Evolutionary conservation across 2,329 filamentous ascomycete species (phyloP), one percentile per base, ranked within the genome.

Genomic region (Drechslerella stenobrocha): DNA sequence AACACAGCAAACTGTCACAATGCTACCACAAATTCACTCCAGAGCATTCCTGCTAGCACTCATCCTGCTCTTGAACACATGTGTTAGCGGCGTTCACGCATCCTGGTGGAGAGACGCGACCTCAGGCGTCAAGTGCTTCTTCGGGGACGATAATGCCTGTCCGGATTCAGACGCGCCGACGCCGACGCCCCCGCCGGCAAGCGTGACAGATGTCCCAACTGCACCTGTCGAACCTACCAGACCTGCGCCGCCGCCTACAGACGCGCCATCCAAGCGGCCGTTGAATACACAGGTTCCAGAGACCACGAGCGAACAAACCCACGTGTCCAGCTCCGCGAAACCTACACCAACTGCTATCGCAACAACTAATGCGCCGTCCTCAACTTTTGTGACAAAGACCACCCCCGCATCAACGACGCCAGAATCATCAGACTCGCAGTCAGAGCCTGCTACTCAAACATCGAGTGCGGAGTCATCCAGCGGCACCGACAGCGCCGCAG

Each of bases 71-170:
- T 30, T 45, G 35, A 45, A 58, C 23, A 46, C 55, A 26, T 44
- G 53, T 20, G 24, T 52, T 13, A 32, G 48, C 26, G 42, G 48
- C 55, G 63, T 44, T 20, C 26, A 44, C 18, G 52, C 50, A 15
- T 59, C 55, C 23, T 32, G 47, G 15, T 67, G 63, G 55, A 28
- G 55, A 9, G 48, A 52, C 22, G 55, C 45, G 28, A 60, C 55
- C 4, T 15, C 32, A 24, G 63, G 45, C 6, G 63, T 60, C n/a
- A 67, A 60, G 60, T 67, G 63, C 18, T 59, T 60, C 63, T 67
- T 67, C 24, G 63, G 63, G 18, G 37, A 56, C 52, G 50, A 55
- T 18, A 26, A 44, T n/a, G 18, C 58, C n/a, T 67, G 63, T 30
- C 28, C 35, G 15, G 26, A 44, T 3, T n/a, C 46, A 9, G 44